Base-by-base conservation (phyloP, 495 filamentous ascomycete species). In the Hyaloscypha bicolor region DNA sequence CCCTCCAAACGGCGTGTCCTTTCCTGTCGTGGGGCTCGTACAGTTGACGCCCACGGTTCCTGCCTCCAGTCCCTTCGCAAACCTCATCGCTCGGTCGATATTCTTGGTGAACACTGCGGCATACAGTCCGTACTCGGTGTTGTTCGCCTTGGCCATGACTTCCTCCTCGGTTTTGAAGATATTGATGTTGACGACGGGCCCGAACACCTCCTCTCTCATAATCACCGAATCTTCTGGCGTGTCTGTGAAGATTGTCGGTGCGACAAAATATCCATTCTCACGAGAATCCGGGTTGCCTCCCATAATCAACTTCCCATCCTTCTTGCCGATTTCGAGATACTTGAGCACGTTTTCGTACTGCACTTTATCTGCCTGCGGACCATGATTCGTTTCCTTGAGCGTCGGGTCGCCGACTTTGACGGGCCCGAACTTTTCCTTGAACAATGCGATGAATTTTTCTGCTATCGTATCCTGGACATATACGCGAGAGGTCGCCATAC, bases 401-500 rank as follows among this genome's bases (percentile, higher is more conserved):
- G 96, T 96, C 69, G 95, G 95, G 82, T 99, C 91, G 65, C 94
- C 95, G 69, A 97, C 88, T 73, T 86, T 82, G 14, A 91, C 81
- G 55, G 80, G 81, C 1, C 82, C 74, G 72, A 92, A 88, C 25
- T 57, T 55, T 37, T 29, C 37, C 32, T 70, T 70, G 37, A 70
- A 66, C 9, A 60, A 12, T 6, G 55, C 61, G 9, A 67, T 32
- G 33, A 71, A 71, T 21, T 63, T 60, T 9, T 62, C 56, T 25
- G 69, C 65, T 4, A 68, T 35, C 12, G 55, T 58, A 8, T 68
- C 62, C 45, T 71, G 65, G 6, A 71, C 65, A 60, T 71, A 71
- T n/a, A 68, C 51, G 3, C 69, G 55, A 45, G 60, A 94, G 70
- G 93, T 94, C 68, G 94, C 94, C 75, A 93, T 97, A 90, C 94